Conservation (phyloP, 805 yeast species). For the Hanseniaspora pseudoguilliermondii region DNA sequence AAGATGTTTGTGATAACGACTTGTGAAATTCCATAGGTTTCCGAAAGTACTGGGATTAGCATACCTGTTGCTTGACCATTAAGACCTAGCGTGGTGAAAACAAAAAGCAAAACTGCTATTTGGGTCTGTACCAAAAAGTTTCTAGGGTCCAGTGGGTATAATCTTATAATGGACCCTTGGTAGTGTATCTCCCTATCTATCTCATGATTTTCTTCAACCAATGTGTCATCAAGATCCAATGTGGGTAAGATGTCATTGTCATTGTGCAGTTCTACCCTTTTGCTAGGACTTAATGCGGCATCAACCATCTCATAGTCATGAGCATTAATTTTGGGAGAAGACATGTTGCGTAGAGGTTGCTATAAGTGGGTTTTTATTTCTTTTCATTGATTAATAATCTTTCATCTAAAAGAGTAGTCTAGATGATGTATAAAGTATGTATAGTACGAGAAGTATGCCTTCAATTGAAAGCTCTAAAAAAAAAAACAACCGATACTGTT, state of each 20-base stretch:
- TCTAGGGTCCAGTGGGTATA: conserved; percentile 6
- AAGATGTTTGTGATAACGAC: conserved; percentile 24
- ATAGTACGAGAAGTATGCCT: too few species aligned
- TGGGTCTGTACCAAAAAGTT: not conserved
- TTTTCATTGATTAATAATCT: too few species aligned
- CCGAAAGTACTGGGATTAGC: conserved; percentile 24
- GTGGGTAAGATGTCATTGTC: not conserved
- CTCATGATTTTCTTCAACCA: not conserved
- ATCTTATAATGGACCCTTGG: not conserved
- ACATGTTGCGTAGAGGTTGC: not conserved
- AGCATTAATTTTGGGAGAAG: not conserved
- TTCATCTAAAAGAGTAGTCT: too few species aligned
- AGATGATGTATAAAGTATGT: too few species aligned
- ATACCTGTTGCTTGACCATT: conserved; percentile 28
- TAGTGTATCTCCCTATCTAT: not conserved
- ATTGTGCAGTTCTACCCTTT: not conserved
- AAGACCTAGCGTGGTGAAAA: conserved; percentile 25
- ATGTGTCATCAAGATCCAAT: not conserved
- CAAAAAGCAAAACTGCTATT: not conserved
- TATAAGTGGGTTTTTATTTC: not conserved
- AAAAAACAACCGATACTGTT: too few species aligned
- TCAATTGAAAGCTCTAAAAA: too few species aligned
- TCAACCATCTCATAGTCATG: not conserved
- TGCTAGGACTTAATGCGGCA: not conserved
- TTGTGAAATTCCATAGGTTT: conserved; percentile 20